These are phyloP conservation scores for Chiua virens DNA, from an alignment of 768 basidiomycete species.

Conservation along the genomic window DNA sequence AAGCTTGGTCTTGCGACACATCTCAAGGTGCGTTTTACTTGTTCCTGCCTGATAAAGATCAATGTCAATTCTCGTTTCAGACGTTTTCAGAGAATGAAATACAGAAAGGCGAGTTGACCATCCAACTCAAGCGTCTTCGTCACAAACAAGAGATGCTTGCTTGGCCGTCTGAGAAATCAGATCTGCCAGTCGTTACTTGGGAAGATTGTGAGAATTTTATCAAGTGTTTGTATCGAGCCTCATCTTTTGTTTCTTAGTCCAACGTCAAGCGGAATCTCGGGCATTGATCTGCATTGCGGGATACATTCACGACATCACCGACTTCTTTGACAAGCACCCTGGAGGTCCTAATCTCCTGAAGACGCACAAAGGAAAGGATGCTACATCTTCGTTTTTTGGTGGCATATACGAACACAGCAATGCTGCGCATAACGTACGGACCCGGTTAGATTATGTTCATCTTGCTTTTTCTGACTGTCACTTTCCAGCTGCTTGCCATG, in stretches of 20 bases:
- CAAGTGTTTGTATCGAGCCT: not conserved
- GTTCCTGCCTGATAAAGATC: not conserved
- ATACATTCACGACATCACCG: slow-evolving; percentile 87
- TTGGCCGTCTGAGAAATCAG: slow-evolving; percentile 77
- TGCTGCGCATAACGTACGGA: slow-evolving; percentile 81
- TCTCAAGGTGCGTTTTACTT: slow-evolving; percentile 40
- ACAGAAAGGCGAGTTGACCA: slow-evolving; percentile 87
- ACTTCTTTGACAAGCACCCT: slow-evolving; percentile 89
- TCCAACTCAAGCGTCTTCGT: slow-evolving; percentile 88
- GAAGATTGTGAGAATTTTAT: slow-evolving; percentile 64
- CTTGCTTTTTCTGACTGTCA: slow-evolving; percentile 1
- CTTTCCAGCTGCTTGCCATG: slow-evolving; percentile 37
- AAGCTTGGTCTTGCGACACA: slow-evolving; percentile 54
- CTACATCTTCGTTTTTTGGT: slow-evolving; percentile 92
- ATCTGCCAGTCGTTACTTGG: slow-evolving; percentile 84
- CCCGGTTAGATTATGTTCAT: not conserved
- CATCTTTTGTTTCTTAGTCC: slow-evolving; percentile 46
- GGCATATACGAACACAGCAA: slow-evolving; percentile 89
- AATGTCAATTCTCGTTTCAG: slow-evolving; percentile 10
- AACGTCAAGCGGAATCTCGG: slow-evolving; percentile 74
- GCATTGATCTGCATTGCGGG: slow-evolving; percentile 86
- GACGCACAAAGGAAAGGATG: slow-evolving; percentile 87
- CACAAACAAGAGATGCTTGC: slow-evolving; percentile 70
- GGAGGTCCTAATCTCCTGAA: slow-evolving; percentile 84
- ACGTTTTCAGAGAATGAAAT: slow-evolving; percentile 71